Conservation (phyloP, 257 asterid genomes). For the Nicotiana knightiana region DNA sequence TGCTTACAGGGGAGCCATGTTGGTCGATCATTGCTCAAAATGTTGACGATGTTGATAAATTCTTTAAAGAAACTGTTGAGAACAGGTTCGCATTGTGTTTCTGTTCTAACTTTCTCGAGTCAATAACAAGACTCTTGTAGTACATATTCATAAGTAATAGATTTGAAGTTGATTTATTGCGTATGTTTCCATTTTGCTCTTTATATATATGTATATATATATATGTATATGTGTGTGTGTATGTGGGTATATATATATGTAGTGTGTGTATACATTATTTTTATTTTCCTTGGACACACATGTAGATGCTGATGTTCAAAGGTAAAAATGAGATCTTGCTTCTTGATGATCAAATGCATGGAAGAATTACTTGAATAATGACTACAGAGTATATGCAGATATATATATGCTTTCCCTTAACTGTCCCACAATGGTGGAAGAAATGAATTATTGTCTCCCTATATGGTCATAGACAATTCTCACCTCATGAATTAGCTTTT, state of each 20-base stretch:
- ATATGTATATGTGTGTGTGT: too few relatives aligned
- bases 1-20: slow-evolving; percentile 60
- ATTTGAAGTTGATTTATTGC: not conserved
- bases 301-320: not conserved
- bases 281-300: not conserved
- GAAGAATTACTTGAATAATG: not conserved
- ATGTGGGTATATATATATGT: too few relatives aligned
- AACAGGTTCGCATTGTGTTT: slow-evolving; percentile 46
- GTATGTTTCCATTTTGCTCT: not conserved
- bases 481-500: too few relatives aligned
- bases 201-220: not conserved
- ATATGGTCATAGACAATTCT: too few relatives aligned
- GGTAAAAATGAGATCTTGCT: not conserved
- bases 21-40: slow-evolving; percentile 71
- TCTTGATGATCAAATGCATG: not conserved
- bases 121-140: not conserved
- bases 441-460: too few relatives aligned
- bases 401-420: not conserved
- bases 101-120: not conserved
- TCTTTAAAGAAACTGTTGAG: slow-evolving; percentile 75
- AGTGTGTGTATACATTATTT: too few relatives aligned
- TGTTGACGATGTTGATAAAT: slow-evolving; percentile 68
- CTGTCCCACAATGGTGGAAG: too few relatives aligned
- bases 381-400: not conserved
- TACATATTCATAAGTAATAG: not conserved